A percentile compares a stretch with the other conserved stretches of the same genome.
Conservation (phyloP, 1,284 basidiomycete species). For the Microbotryum violaceum region DNA sequence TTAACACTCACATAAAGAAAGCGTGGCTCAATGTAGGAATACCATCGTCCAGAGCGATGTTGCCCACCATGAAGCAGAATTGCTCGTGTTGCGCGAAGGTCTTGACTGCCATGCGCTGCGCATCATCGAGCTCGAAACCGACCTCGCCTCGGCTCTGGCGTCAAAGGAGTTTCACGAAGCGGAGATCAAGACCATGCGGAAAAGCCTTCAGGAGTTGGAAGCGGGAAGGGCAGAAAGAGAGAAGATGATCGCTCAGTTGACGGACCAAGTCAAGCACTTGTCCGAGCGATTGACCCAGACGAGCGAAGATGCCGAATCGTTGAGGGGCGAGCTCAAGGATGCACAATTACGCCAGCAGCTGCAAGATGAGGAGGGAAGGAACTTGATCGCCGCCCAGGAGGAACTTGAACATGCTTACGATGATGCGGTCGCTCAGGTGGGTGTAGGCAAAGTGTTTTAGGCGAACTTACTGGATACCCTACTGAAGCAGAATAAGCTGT, state of each 20-base stretch:
- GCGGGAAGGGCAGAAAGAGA: background rate
- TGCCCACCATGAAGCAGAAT: slow-evolving; percentile 2
- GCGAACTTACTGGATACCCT: background rate
- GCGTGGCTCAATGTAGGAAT: background rate
- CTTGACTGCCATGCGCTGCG: background rate
- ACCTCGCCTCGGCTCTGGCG: no score
- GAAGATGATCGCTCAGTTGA: background rate
- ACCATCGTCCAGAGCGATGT: background rate
- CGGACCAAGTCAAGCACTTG: background rate
- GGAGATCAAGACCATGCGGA: slow-evolving; percentile 1
- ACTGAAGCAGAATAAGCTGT: background rate
- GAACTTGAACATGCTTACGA: slow-evolving; percentile 13
- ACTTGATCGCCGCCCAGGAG: slow-evolving; percentile 9
- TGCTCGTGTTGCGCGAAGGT: slow-evolving; percentile 1
- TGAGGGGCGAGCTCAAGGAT: slow-evolving; percentile 4
- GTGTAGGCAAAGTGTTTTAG: background rate
- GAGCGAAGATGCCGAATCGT: background rate
- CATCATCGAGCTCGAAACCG: background rate
- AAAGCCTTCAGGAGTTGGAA: background rate
- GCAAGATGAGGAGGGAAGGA: slow-evolving; percentile 4
- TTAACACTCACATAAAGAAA: background rate
- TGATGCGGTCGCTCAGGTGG: slow-evolving; percentile 2
- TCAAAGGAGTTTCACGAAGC: background rate
- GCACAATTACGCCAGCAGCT: slow-evolving; percentile 1
- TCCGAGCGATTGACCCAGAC: background rate